Evolutionary conservation across 805 yeast genomes (phyloP), one percentile per base, ranked within the genome.

Genomic region (Nakazawaea peltata): DNA sequence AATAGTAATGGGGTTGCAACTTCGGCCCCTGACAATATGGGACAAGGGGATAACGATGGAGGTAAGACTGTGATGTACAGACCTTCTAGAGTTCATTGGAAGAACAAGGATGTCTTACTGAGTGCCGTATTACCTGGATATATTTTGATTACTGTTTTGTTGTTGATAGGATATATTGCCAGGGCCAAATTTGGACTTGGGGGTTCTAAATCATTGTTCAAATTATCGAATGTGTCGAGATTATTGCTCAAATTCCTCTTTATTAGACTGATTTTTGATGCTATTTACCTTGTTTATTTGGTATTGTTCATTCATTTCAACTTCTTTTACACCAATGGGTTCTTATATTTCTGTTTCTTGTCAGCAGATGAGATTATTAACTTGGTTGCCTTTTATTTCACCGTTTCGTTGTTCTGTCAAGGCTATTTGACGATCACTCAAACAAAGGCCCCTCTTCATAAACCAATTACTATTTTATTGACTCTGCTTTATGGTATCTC

Each of bases 161-260:
- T 25, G 18, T 25, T 37, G 29, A 17, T 37, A 8, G 26, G 9
- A 6, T 37, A 37, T 18, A 4, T 28, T 12, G 31, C 27, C 10
- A n/a, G n/a, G n/a, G n/a, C n/a, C n/a, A n/a, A n/a, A n/a, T 21
- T 21, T 21, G 23, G 23, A 8, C 16, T 25, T 3, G 12, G 26
- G 5, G 6, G 10, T 14, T 9, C 23, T 10, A 17, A 21, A 15
- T 26, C 7, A 12, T 19, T 32, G 15, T 24, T 37, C 33, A 37
- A 37, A n/a, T 28, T 37, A 18, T 37, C 40, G 9, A 32, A 32
- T 14, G 30, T 37, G 3, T 32, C 40, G 4, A 32, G 36, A 16
- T 28, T 37, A 3, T 13, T 37, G 11, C 23, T 12, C 30, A 15
- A 28, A 13, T 27, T 32, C 15, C n/a, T 32, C 4, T 9, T 28